phyloP scores from a whole-genome alignment of 2,329 filamentous ascomycete genomes.

The Pseudogymnoascus sp. region DNA sequence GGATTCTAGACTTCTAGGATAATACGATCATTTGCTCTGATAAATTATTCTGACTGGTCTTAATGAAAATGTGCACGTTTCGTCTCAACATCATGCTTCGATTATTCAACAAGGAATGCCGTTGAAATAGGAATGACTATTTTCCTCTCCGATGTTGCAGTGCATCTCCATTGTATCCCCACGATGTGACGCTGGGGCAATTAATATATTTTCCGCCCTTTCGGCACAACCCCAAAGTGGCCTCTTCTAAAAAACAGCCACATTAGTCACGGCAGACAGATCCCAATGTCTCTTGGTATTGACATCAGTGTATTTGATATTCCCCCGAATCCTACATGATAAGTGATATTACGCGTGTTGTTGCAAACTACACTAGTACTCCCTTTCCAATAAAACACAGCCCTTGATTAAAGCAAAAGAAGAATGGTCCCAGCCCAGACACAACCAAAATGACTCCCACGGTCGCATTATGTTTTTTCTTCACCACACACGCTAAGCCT shows the following conservation, averaged over 20 bases:
- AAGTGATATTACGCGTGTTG: conserved; percentile 8
- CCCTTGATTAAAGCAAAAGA: not conserved
- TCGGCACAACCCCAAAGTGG: not conserved
- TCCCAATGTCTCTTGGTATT: not conserved
- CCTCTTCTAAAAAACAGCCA: not conserved
- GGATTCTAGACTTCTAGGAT: not conserved
- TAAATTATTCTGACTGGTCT: not conserved
- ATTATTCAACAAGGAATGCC: not conserved
- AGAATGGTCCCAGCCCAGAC: not conserved
- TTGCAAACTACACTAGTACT: not conserved
- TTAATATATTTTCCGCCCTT: not conserved
- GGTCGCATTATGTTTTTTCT: not conserved
- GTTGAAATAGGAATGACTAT: conserved; percentile 1
- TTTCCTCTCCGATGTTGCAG: conserved; percentile 1
- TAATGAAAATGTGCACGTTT: not conserved
- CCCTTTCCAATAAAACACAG: not conserved
- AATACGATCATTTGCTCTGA: conserved; percentile 3
- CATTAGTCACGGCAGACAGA: not conserved
- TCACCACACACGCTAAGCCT: not conserved
- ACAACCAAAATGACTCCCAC: not conserved
- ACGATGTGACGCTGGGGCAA: not conserved
- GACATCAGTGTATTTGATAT: not conserved
- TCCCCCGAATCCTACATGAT: not conserved
- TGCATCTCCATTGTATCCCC: not conserved
- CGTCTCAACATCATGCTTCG: not conserved